These are phyloP conservation scores for Citrus australasica DNA, from an alignment of 345 rosid genomes.

Conservation along the genomic window DNA sequence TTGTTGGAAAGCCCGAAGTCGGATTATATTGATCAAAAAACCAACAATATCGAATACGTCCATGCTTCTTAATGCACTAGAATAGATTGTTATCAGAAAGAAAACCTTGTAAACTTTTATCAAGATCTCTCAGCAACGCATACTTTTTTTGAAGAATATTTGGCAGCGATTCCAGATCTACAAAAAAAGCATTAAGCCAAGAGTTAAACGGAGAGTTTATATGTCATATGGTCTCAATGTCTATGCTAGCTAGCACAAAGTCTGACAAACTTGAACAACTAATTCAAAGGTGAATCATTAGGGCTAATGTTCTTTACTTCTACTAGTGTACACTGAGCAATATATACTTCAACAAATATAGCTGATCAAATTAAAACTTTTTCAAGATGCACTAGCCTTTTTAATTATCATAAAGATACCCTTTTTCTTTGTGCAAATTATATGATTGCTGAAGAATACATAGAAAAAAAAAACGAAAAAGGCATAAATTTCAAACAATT, in stretches of 20 bases:
- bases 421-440: neutral
- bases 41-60: neutral
- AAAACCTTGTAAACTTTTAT: constrained; percentile 87
- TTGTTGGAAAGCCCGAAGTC: no score
- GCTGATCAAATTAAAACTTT: neutral
- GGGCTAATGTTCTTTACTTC: neutral
- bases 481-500: neutral
- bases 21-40: neutral
- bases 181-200: neutral
- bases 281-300: neutral
- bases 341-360: neutral
- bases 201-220: neutral
- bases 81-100: neutral
- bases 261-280: neutral
- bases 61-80: neutral
- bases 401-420: no score
- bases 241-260: neutral
- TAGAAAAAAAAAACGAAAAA: neutral
- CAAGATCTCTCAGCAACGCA: constrained; percentile 77
- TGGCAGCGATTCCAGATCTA: constrained; percentile 83
- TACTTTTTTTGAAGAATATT: constrained; percentile 86
- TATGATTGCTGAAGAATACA: no score
- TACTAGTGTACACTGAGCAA: no score
- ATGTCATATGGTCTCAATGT: neutral
- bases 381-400: neutral